Evolutionary conservation across 1,139 yeast species (phyloP).

Genomic region (Arxiozyma slooffiae): DNA sequence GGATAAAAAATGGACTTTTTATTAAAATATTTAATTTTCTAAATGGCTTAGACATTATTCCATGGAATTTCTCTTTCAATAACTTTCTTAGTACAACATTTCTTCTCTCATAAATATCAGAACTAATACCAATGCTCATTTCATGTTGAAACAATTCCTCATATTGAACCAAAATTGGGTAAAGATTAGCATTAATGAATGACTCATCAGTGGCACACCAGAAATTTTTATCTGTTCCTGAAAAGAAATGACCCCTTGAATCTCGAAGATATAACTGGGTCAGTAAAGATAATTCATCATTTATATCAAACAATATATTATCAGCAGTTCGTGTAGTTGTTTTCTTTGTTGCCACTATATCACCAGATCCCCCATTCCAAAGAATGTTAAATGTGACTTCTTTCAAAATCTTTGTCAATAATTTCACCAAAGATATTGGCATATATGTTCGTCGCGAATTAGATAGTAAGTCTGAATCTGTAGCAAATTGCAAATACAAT

Average conservation of each 20-base stretch:
- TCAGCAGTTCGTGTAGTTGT: conserved; percentile 12
- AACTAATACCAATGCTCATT: conserved; percentile 14
- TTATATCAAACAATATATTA: not conserved
- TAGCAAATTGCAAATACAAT: conserved; percentile 54
- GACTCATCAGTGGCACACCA: conserved; percentile 41
- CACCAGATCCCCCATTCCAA: conserved; percentile 31
- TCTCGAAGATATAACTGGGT: conserved; percentile 65
- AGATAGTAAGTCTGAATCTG: conserved; percentile 52
- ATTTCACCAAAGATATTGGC: conserved; percentile 37
- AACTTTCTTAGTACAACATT: conserved; percentile 1
- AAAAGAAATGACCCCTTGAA: conserved; percentile 49
- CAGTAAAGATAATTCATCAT: conserved; percentile 32
- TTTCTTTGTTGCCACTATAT: conserved; percentile 1
- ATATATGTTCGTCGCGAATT: conserved; percentile 34
- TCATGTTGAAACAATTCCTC: conserved; percentile 21
- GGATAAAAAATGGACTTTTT: conserved; percentile 67
- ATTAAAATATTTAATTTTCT: conserved; percentile 43
- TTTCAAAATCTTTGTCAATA: conserved; percentile 44
- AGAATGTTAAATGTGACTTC: conserved; percentile 46
- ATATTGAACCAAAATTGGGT: conserved; percentile 20
- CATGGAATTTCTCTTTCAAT: conserved; percentile 3
- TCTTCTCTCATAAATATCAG: conserved; percentile 8
- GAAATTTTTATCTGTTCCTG: conserved; percentile 31
- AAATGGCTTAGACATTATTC: conserved; percentile 15
- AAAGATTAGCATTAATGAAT: conserved; percentile 18